Percentiles rank a stretch among this genome's conserved stretches.
These are phyloP conservation scores for Penicillium diatomitis DNA, from an alignment of 495 filamentous ascomycete species.

Conservation along the genomic window DNA sequence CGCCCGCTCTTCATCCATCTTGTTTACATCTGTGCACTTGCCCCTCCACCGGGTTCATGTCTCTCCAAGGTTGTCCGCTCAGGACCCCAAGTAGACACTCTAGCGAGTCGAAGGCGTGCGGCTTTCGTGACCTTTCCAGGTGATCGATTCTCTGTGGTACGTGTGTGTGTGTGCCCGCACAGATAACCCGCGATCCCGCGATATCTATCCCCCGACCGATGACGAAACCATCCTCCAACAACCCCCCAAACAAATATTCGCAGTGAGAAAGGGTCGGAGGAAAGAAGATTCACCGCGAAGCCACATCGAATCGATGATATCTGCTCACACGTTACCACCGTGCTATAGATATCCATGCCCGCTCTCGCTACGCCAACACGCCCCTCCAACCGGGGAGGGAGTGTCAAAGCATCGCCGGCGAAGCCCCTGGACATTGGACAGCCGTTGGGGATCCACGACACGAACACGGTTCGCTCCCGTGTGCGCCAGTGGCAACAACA, in stretches of 20 bases:
- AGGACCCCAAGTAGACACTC: too few species aligned
- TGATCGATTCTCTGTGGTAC: conserved; percentile 7
- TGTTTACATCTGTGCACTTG: conserved; percentile 10
- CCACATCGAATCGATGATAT: too few species aligned
- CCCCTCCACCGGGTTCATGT: conserved; percentile 1
- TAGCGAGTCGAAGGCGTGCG: too few species aligned
- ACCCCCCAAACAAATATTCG: conserved; percentile 6
- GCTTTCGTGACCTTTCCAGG: neutral
- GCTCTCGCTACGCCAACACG: conserved; percentile 33
- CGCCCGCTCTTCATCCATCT: conserved; percentile 3
- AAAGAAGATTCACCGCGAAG: too few species aligned
- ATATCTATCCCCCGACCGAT: neutral
- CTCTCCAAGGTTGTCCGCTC: neutral
- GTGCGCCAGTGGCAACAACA: conserved; percentile 71
- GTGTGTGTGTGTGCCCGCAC: neutral
- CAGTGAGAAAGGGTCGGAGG: too few species aligned
- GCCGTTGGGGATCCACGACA: conserved; percentile 44
- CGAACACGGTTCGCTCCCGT: conserved; percentile 54
- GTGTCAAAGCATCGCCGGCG: conserved; percentile 25
- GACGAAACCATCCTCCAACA: neutral
- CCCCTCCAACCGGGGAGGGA: conserved; percentile 32
- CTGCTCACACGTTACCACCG: too few species aligned
- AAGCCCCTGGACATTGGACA: conserved; percentile 43
- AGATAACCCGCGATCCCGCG: neutral
- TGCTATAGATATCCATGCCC: conserved; percentile 34